Evolutionary conservation across 768 basidiomycete species (phyloP), one percentile per base, ranked within the genome.

Genomic region (Lyophyllum semitale): DNA sequence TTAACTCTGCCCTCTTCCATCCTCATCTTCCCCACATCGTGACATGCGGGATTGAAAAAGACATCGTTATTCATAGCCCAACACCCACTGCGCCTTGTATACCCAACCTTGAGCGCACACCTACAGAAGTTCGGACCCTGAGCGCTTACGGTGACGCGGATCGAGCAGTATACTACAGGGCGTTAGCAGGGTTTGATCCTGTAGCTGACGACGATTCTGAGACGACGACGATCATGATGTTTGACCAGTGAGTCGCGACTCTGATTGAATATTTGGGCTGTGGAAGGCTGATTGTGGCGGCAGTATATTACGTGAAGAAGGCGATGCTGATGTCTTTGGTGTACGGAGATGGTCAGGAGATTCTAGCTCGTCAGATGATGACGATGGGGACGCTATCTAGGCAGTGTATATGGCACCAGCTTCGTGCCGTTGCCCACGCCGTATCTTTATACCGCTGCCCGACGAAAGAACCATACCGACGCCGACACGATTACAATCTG

Each of bases 1-100:
- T 93, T 42, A 94, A 93, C 64, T 81, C 84, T 0, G 75, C 82
- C 2, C 69, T 88, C 23, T 83, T 91, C 54, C 92, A 93, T 64
- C 91, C 92, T 1, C 74, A 80, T 20, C 74, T 87, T 38, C 79
- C 88, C 3, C 79, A 86, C 51, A 72, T 91, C 27, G 78, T 82
- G 32, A 90, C 90, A 4, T 76, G 86, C 4, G 92, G 91, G 2
- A 80, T 93, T 20, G 92, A 94, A 67, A 83, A 82, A 23, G 76
- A 83, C 57, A 77, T 91, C 23, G 62, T 85, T 18, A 68, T 93
- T 12, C 91, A 92, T 66, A 85, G 87, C 60, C 82, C 88, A 2
- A 85, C 84, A 5, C 64, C 74, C 6, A 73, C 69, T 25, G 73
- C 83, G 0, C 83, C 84, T 1, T 87, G 85, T 12, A 77, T 76